Evolutionary conservation across 768 basidiomycete genomes (phyloP).

Genomic region (Termitomyces sp.): DNA sequence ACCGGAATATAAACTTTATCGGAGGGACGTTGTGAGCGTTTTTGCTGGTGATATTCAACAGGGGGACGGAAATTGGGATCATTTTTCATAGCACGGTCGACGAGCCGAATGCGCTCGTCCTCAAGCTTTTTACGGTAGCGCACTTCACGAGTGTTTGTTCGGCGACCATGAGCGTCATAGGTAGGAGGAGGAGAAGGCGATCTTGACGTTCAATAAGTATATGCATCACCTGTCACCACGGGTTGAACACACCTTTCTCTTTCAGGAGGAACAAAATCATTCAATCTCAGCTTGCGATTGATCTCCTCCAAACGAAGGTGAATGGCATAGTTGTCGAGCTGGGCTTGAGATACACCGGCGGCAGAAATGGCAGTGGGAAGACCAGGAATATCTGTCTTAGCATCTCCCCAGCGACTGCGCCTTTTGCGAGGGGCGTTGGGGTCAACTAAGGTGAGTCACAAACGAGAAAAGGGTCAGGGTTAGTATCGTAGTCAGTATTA

Average conservation of each 20-base stretch:
- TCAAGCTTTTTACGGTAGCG: slow-evolving; percentile 95
- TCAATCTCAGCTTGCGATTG: slow-evolving; percentile 88
- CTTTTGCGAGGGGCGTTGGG: slow-evolving; percentile 89
- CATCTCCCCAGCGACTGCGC: slow-evolving; percentile 97
- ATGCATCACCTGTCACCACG: slow-evolving; percentile 16
- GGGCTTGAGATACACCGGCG: slow-evolving; percentile 90
- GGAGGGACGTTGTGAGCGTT: slow-evolving; percentile 87
- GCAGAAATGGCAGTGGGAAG: slow-evolving; percentile 92
- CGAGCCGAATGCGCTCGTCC: slow-evolving; percentile 87
- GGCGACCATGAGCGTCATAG: slow-evolving; percentile 95
- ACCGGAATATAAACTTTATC: slow-evolving; percentile 99
- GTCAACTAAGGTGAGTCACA: slow-evolving; percentile 57
- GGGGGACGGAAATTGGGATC: slow-evolving; percentile 98
- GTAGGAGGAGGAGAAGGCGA: slow-evolving; percentile 97
- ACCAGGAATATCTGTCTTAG: slow-evolving; percentile 86
- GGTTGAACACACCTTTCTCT: slow-evolving; percentile 68
- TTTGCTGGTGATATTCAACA: slow-evolving; percentile 93
- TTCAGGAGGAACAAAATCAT: slow-evolving; percentile 95
- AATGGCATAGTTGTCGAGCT: slow-evolving; percentile 97
- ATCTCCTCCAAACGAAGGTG: slow-evolving; percentile 97
- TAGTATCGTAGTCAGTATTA: slow-evolving; percentile 52
- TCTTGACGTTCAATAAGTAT: slow-evolving; percentile 36
- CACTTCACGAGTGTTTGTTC: slow-evolving; percentile 98
- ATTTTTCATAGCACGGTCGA: slow-evolving; percentile 95
- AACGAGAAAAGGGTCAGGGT: slow-evolving; percentile 45